phyloP scores from a whole-genome alignment of 106 monocot genomes.

The Dendrobium huoshanense region DNA sequence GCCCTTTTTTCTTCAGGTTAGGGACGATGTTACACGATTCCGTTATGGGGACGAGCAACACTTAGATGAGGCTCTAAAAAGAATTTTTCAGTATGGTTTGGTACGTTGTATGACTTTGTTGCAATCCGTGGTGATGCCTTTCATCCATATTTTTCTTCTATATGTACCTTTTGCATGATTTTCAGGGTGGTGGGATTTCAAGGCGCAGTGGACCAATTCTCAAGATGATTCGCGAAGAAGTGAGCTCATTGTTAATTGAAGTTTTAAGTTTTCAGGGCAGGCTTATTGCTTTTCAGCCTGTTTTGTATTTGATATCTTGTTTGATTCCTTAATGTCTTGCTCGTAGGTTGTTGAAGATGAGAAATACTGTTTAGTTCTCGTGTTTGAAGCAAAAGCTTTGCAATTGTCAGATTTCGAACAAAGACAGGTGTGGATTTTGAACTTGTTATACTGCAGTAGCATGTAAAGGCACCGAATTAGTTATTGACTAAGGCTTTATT shows the following conservation, averaged over 20 bases:
- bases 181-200: slow-evolving; percentile 88
- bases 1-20: slow-evolving; percentile 39
- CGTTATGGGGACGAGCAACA: slow-evolving; percentile 99
- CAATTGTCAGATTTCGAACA: slow-evolving; percentile 77
- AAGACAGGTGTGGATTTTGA: slow-evolving; percentile 58
- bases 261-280: neutral
- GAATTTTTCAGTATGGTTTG: slow-evolving; percentile 97
- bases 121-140: neutral
- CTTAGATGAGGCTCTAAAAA: slow-evolving; percentile 93
- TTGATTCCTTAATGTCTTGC: neutral
- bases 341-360: slow-evolving; percentile 76
- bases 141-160: neutral
- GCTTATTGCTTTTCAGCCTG: no score
- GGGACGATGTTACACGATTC: slow-evolving; percentile 89
- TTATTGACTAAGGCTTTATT: neutral
- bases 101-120: slow-evolving; percentile 24
- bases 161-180: neutral
- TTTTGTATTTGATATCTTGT: slow-evolving; percentile 1
- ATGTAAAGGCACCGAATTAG: neutral
- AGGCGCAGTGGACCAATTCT: slow-evolving; percentile 78
- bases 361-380: slow-evolving; percentile 82
- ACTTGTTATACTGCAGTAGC: neutral
- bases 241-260: slow-evolving; percentile 20
- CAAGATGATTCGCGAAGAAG: slow-evolving; percentile 85
- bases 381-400: slow-evolving; percentile 90